Base-by-base conservation (phyloP, 148 eudicot genomes). In the Amaranthus palmeri region DNA sequence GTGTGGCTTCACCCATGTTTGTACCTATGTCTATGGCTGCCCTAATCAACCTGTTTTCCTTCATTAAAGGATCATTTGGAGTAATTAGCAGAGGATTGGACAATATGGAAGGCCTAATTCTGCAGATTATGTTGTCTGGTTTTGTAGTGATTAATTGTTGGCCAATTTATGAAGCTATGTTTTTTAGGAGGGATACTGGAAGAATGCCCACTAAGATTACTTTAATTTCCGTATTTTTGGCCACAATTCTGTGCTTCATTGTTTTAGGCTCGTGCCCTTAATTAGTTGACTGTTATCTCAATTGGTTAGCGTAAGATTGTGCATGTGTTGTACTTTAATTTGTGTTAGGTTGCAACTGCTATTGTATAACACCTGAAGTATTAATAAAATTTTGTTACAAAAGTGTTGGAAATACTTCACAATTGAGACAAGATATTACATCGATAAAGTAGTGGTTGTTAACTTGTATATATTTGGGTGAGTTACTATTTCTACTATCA, bases 111-210 rank as follows among this genome's bases (percentile, higher is more conserved):
- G 84, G 61, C 15, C 7, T 80, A 15, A 56, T 79, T 17, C 25
- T 82, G 59, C 92, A 90, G 67, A 62, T 85, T 52, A 65, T 86
- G 60, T 48, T 90, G 45, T 79, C 83, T 7, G 92, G 89, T 36
- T 83, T 90, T 59, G 88, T 76, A 66, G 84, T 25, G 36, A 25
- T 25, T 25, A 25, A 25, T 25, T 25, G 36, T 25, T 25, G 36
- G 36, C 36, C 36, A 17, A 10, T 88, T 11, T 85, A 86, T 74
- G 86, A 86, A 58, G 90, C 88, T 53, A 82, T 86, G 84, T 60
- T 70, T 25, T 72, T 83, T 64, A 85, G 96, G 71, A 80, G 67
- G 25, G 96, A 90, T 64, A 74, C 68, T 36, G 96, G 96, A 61
- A 88, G 84, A 52, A 82, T 88, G 85, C 96, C 89, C 1, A 49